phyloP scores from a whole-genome alignment of 345 rosid species.

The Combretum micranthum region DNA sequence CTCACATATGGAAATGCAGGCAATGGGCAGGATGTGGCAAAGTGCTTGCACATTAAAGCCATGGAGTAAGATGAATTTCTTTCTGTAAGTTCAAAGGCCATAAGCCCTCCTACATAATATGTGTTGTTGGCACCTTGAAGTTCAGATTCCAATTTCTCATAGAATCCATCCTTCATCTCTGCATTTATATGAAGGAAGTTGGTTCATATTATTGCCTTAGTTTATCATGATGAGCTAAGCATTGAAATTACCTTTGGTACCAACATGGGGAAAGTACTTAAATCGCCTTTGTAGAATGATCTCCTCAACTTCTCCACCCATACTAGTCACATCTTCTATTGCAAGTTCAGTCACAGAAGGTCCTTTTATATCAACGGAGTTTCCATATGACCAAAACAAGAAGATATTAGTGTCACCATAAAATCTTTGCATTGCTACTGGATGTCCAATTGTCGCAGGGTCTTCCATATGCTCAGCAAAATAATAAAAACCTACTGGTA shows the following conservation, averaged over 20 bases:
- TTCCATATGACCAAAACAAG: conserved; percentile 69
- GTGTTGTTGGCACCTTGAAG: conserved; percentile 57
- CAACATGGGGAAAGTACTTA: conserved; percentile 62
- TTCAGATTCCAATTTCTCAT: conserved; percentile 42
- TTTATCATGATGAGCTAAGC: conserved; percentile 2
- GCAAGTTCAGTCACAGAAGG: conserved; percentile 34
- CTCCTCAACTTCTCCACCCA: conserved; percentile 46
- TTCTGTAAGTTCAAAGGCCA: conserved; percentile 69
- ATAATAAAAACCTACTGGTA: conserved; percentile 57
- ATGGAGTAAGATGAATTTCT: conserved; percentile 63
- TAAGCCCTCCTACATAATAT: conserved; percentile 56
- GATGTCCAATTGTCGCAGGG: conserved; percentile 54
- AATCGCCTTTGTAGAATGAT: conserved; percentile 48
- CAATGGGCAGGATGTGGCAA: conserved; percentile 29
- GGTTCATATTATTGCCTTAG: conserved; percentile 1
- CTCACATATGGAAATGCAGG: conserved; percentile 47
- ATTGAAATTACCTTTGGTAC: conserved; percentile 39
- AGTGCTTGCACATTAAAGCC: conserved; percentile 55
- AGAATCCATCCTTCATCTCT: conserved; percentile 67
- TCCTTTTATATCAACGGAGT: conserved; percentile 35
- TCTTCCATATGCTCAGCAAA: conserved; percentile 62
- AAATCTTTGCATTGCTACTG: conserved; percentile 70
- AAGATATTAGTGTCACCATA: conserved; percentile 49
- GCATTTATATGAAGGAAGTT: conserved; percentile 12
- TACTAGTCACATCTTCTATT: conserved; percentile 24